phyloP scores from a whole-genome alignment of 306 rosid genomes.

The Betula pendula region DNA sequence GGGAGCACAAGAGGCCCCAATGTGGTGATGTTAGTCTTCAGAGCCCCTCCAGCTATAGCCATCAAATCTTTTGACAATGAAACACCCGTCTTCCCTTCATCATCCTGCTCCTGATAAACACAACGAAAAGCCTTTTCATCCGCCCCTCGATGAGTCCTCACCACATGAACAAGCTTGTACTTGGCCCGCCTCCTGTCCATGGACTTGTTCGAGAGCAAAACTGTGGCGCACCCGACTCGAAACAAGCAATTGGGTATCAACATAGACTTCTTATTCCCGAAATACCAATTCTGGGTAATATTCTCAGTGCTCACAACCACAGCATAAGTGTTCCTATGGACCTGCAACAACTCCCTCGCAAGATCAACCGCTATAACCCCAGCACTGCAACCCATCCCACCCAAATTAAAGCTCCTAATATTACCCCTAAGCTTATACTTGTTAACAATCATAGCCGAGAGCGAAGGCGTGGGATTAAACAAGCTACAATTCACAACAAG shows the following conservation, averaged over 20 bases:
- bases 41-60: constrained; percentile 80
- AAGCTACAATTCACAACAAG: constrained; percentile 70
- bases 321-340: constrained; percentile 70
- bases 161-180: constrained; percentile 64
- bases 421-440: constrained; percentile 70
- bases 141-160: constrained; percentile 69
- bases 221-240: constrained; percentile 60
- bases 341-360: constrained; percentile 62
- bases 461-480: constrained; percentile 72
- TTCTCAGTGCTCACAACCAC: constrained; percentile 77
- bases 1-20: constrained; percentile 81
- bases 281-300: constrained; percentile 74
- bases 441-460: constrained; percentile 73
- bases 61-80: constrained; percentile 73
- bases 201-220: constrained; percentile 57
- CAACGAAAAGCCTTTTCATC: constrained; percentile 76
- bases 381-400: constrained; percentile 85
- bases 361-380: constrained; percentile 78
- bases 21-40: constrained; percentile 68
- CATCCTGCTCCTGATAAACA: constrained; percentile 74
- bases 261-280: constrained; percentile 77
- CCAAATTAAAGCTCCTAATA: constrained; percentile 68
- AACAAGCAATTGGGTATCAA: constrained; percentile 75
- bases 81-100: constrained; percentile 68
- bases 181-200: constrained; percentile 55